Base-by-base conservation (phyloP, 208 protist species). In the Acanthamoeba culbertsoni region DNA sequence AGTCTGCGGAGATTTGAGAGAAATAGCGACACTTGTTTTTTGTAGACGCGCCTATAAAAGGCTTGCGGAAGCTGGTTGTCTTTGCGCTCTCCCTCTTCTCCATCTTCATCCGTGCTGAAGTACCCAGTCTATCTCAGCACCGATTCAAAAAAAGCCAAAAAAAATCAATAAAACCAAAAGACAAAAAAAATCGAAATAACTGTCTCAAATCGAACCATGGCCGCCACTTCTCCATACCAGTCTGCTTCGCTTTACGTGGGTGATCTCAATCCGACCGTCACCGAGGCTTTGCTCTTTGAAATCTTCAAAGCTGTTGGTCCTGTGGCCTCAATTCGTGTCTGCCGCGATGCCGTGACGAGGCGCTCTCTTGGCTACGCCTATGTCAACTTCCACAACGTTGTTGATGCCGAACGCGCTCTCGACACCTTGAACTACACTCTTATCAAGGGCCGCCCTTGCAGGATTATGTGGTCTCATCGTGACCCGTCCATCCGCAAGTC, bases 381-480 rank as follows among this genome's bases (percentile, higher is more conserved):
- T 96, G 98, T 99, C 51, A 99, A 99, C 97, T 99, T 98, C 94
- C 98, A 99, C 96, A 98, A 95, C 94, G 95, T 96, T 84, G 96
- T 96, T 37, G 99, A 99, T 95, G 96, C 99, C 20, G 98, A 99
- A 93, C 97, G 98, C 94, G 99, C 99, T 23, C 97, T 99, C 79
- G 98, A 99, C 94, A 99, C 98, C 37, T 95, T 99, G 91, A 99
- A 99, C 97, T 99, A 99, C 96, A 98, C 97, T 59, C 94, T 93
- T 55, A 98, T 99, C 43, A 98, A 98, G 97, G 96, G 94, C 90
- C 98, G 98, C 79, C 98, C 98, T 75, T 98, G 99, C 93, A 98
- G 99, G 68, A 99, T 99, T 94, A 99, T 99, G 99, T 99, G 99
- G 99, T 98, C 98, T 93, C 99, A 99, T 96, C 98, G 99, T 79